Conservation (phyloP, 129 eudicot species). For the Apium graveolens region DNA sequence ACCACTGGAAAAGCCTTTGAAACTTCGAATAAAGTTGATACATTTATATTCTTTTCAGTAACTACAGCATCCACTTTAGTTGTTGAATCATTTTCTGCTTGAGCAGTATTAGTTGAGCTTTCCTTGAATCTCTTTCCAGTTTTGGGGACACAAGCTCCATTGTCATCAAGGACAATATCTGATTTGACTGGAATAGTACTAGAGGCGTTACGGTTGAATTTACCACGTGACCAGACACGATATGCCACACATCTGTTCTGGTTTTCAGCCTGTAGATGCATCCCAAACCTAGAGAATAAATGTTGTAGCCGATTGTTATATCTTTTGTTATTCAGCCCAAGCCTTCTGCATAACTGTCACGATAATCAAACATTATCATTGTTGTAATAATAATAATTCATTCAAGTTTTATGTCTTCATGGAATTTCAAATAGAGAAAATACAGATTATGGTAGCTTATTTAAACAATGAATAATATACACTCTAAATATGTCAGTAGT, state of each 20-base stretch:
- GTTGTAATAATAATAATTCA: not conserved
- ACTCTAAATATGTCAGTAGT: not conserved
- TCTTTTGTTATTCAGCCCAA: constrained; percentile 57
- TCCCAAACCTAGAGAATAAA: constrained; percentile 56
- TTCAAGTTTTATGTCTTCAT: not conserved
- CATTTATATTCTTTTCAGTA: constrained; percentile 15
- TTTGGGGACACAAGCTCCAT: not conserved
- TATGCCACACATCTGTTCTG: constrained; percentile 55
- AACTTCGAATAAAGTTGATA: constrained; percentile 17
- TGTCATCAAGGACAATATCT: constrained; percentile 19
- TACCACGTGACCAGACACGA: constrained; percentile 72
- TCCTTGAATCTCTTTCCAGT: constrained; percentile 12
- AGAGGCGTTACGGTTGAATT: constrained; percentile 33
- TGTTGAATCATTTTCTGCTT: constrained; percentile 25
- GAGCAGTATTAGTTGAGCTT: constrained; percentile 24
- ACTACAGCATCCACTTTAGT: constrained; percentile 24
- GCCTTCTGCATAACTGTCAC: constrained; percentile 62
- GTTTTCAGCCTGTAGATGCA: constrained; percentile 60
- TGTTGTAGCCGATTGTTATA: constrained; percentile 43
- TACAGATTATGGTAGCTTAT: not conserved
- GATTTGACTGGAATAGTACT: constrained; percentile 21
- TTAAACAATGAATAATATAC: not conserved
- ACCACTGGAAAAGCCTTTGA: constrained; percentile 19
- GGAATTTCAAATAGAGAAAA: not conserved
- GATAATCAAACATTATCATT: not conserved